Percentiles rank a stretch among this genome's conserved stretches.
Evolutionary conservation across 352 stramenopile genomes (phyloP).

Genomic region (Aphanomyces stellatus): DNA sequence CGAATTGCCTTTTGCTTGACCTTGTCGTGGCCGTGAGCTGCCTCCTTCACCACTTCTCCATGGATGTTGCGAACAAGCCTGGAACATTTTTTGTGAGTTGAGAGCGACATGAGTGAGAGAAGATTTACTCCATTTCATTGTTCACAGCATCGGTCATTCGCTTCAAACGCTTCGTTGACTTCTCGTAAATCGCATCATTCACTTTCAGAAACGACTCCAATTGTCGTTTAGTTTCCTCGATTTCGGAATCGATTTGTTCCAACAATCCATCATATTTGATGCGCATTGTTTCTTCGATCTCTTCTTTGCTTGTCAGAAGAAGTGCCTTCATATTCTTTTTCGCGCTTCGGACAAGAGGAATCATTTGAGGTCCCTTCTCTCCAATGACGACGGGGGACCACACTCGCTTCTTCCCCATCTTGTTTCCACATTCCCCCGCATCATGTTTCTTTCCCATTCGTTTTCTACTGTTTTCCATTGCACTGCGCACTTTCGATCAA

Average conservation of each 20-base stretch:
- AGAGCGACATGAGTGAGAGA: too few relatives aligned
- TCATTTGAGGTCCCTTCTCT: not conserved
- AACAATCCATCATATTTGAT: conserved; percentile 11
- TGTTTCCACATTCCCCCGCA: not conserved
- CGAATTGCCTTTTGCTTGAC: conserved; percentile 13
- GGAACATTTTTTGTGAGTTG: too few relatives aligned
- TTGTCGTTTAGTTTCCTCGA: conserved; percentile 15
- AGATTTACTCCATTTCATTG: conserved; percentile 10
- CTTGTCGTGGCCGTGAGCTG: conserved; percentile 2
- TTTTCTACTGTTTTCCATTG: conserved; percentile 2
- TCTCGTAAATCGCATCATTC: conserved; percentile 18
- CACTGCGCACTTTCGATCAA: not conserved
- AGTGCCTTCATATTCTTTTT: not conserved
- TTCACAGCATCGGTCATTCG: conserved; percentile 6
- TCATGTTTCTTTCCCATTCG: not conserved
- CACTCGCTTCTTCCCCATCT: not conserved
- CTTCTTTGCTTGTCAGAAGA: not conserved
- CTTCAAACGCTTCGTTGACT: conserved; percentile 17
- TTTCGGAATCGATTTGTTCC: conserved; percentile 5
- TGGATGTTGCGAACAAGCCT: conserved; percentile 2
- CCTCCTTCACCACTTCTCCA: conserved; percentile 1
- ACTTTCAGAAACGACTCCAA: conserved; percentile 14
- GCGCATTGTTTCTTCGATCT: conserved; percentile 12
- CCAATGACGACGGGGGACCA: not conserved
- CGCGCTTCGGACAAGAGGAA: not conserved